Evolutionary conservation across 106 monocot genomes (phyloP), one percentile per base, ranked within the genome.

Genomic region (Dendrobium officinale): DNA sequence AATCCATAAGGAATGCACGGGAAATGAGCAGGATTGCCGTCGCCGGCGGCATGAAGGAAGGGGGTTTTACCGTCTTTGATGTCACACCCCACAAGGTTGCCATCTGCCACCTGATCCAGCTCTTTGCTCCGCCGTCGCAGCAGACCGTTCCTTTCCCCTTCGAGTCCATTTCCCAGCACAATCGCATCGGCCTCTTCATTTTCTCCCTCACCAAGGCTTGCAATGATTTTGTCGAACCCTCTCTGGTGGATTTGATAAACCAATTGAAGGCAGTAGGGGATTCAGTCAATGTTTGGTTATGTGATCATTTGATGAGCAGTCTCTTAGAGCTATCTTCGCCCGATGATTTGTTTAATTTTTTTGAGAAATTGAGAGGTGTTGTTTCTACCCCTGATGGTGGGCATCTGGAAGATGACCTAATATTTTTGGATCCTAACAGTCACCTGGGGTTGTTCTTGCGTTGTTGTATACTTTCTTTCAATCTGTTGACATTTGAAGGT

Each of bases 291-390:
- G 85, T 82, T 20, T 91, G 91, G 94, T 41, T 94, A 26, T 75
- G 72, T 76, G 92, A 92, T 6, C 82, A 88, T 47, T 73, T 98
- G 82, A 83, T 82, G 49, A 88, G 78, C 77, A 82, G 83, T 58
- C 89, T 98, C 1, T 85, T 74, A 1, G 73, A 84, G 0, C 78
- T 94, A 16, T 87, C 89, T 48, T 98, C 94, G 19, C 92, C 98
- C n/a, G 94, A 98, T 85, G 98, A 98, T 91, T 77, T 94, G 40
- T 92, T 92, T 70, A 95, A 89, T 80, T 95, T 98, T 80, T 98
- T 98, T 72, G 92, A 94, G 72, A 95, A 92, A 83, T 74, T 98
- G 77, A 87, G 89, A 85, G 88, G 82, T 79, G 88, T 94, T 15
- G 81, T 94, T 78, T 66, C 81, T 73, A 74, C 79, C 33, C 77